Evolutionary conservation across 768 basidiomycete species (phyloP).

Genomic region (Infundibulicybe gibba): DNA sequence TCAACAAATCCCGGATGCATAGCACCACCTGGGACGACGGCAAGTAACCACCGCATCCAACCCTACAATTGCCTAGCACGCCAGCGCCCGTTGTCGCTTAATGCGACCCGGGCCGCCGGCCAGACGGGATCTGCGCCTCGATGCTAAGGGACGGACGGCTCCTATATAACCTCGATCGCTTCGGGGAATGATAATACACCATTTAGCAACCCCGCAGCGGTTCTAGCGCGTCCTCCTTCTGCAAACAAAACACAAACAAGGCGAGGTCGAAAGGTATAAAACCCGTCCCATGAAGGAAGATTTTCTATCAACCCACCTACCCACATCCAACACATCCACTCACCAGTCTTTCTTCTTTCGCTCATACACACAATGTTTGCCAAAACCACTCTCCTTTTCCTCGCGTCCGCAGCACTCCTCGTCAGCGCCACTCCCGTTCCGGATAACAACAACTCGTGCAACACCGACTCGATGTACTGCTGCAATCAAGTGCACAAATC

Average conservation of each 20-base stretch:
- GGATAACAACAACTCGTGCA: not conserved
- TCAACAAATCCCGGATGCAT: too few relatives aligned
- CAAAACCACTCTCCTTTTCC: not conserved
- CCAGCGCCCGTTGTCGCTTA: not conserved
- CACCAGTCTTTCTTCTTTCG: not conserved
- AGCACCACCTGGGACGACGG: too few relatives aligned
- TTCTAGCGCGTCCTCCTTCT: too few relatives aligned
- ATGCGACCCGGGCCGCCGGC: not conserved
- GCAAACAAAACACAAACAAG: not conserved
- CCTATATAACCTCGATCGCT: too few relatives aligned
- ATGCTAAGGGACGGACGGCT: not conserved
- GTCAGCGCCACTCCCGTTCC: not conserved
- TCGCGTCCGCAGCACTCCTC: not conserved
- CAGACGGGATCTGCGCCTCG: too few relatives aligned
- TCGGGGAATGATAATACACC: too few relatives aligned
- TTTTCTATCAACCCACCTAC: not conserved
- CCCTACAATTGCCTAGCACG: too few relatives aligned
- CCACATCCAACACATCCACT: too few relatives aligned
- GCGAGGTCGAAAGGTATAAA: too few relatives aligned
- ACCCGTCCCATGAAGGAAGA: not conserved
- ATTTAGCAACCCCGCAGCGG: too few relatives aligned
- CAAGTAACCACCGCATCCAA: too few relatives aligned
- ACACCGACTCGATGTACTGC: not conserved
- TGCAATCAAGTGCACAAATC: not conserved
- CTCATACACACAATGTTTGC: not conserved